These are phyloP conservation scores for Hexamita inflata DNA, from an alignment of 208 protist genomes.

Conservation along the genomic window DNA sequence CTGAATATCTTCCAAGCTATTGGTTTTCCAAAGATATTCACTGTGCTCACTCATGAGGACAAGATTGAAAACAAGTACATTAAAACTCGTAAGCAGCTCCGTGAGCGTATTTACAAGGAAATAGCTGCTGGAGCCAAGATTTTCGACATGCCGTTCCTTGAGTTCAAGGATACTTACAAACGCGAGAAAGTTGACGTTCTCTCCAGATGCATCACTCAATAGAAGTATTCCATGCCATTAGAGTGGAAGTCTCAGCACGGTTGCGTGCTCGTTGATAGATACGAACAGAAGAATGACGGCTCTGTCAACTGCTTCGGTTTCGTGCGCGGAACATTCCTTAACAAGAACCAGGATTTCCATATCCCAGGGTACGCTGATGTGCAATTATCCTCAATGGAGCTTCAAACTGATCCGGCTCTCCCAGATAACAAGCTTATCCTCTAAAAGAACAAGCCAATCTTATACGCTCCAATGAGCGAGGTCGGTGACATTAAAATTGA, in stretches of 20 bases:
- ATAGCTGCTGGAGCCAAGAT: not conserved
- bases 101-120: constrained; percentile 24
- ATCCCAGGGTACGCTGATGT: not conserved
- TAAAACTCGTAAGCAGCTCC: not conserved
- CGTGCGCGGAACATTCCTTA: constrained; percentile 15
- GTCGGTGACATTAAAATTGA: not conserved
- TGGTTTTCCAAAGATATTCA: constrained; percentile 23
- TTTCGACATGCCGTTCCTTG: not conserved
- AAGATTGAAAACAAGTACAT: not conserved
- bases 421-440: not conserved
- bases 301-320: not conserved
- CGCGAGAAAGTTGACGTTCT: not conserved
- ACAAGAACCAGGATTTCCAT: not conserved
- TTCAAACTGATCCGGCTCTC: not conserved
- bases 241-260: not conserved
- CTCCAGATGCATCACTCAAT: not conserved
- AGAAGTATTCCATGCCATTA: not conserved
- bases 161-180: not conserved
- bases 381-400: not conserved
- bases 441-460: not conserved
- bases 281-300: not conserved
- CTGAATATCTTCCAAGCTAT: constrained; percentile 10
- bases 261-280: constrained; percentile 4
- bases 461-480: not conserved
- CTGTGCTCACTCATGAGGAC: constrained; percentile 10